Base-by-base conservation (phyloP, 768 basidiomycete genomes). In the Chalciporus piperatus region DNA sequence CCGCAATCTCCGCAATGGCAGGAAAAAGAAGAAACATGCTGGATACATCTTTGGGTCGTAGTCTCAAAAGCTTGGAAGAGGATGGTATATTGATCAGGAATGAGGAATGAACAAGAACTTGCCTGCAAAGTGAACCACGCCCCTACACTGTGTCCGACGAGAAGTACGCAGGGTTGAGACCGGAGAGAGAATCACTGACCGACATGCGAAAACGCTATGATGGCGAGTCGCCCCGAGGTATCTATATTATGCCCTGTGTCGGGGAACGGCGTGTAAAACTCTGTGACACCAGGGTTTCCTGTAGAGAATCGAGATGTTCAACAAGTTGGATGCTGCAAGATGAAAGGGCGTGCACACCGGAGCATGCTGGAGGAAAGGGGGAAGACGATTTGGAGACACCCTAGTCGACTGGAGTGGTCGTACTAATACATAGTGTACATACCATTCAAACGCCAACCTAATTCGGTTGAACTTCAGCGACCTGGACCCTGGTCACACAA, bases 61-160 rank as follows among this genome's bases (percentile, higher is more conserved):
- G 66, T 66, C 83, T 82, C 47, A 85, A 57, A 8, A 82, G 70
- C 83, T 86, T 57, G 16, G 43, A 32, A n/a, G n/a, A 19, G 33
- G 30, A 41, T 45, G 27, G 23, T n/a, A 41, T 45, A 43, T n/a
- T 33, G 19, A 13, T 16, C 22, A 4, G 11, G 25, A 47, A 6
- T 30, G 30, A 47, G 12, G 22, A 5, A 11, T 54, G 23, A n/a
- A 55, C 25, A 30, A 50, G 45, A 32, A 58, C 70, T 57, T 32
- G 80, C 84, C 72, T 89, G 80, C 27, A 81, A 60, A 4, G 76
- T 63, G 46, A 92, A 72, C 87, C 88, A 92, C 2, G 80, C 70
- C 2, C 89, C 89, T 13, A 91, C 79, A 48, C 85, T 88, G 55
- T 92, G 89, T 9, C 83, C 85, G 19, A 77, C 62, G 0, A 87